These are phyloP conservation scores for Eucalyptus guilfoylei DNA, from an alignment of 345 rosid genomes.

Conservation along the genomic window DNA sequence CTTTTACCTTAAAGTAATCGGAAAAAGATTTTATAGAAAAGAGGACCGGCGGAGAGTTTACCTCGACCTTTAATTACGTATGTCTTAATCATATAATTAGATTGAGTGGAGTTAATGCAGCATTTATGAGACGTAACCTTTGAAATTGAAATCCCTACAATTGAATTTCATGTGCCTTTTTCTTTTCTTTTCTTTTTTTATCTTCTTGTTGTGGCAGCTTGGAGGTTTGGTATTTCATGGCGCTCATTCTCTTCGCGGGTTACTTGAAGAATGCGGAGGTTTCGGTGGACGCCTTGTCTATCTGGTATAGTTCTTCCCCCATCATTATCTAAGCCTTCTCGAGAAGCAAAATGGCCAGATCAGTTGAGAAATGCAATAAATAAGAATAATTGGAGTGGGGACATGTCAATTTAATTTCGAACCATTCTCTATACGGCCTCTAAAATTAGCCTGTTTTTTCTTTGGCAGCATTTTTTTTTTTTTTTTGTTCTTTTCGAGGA, in stretches of 20 bases:
- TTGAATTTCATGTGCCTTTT: neutral
- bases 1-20: neutral
- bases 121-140: neutral
- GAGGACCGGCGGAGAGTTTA: neutral
- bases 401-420: neutral
- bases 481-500: neutral
- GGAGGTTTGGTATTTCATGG: constrained; percentile 78
- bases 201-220: constrained; percentile 27
- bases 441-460: neutral
- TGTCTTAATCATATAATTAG: neutral
- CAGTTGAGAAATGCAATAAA: neutral
- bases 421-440: neutral
- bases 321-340: neutral
- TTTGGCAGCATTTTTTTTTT: neutral
- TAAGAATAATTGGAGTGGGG: neutral
- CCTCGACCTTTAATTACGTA: neutral
- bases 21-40: neutral
- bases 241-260: constrained; percentile 68
- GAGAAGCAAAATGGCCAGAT: neutral
- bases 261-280: constrained; percentile 60
- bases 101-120: neutral
- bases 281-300: constrained; percentile 65
- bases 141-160: neutral
- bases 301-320: constrained; percentile 30
- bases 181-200: neutral